Evolutionary conservation across 495 filamentous ascomycete genomes (phyloP), one percentile per base, ranked within the genome.

Genomic region (Penicillium angulare): DNA sequence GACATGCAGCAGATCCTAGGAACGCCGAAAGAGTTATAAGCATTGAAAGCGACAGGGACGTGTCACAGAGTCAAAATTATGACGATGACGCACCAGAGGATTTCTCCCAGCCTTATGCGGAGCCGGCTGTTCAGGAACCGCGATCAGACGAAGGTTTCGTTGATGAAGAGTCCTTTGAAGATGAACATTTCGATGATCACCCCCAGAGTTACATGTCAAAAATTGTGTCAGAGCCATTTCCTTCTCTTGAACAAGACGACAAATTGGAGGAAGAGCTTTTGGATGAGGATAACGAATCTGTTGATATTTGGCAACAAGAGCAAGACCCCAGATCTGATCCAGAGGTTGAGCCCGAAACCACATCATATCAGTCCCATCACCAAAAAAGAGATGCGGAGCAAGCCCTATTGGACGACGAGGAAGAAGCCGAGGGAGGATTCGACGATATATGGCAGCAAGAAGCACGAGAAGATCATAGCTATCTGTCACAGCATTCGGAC

Each of bases 361-460:
- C 31, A 2, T 22, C 36, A 21, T 18, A 27, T 6, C 24, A 24
- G 10, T 12, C 26, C 7, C 20, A 9, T 8, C 16, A 46, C 20
- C 34, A 23, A 27, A 33, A 36, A 24, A 33, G 22, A 6, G 41
- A 50, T 4, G 33, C 20, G 24, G 50, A 58, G 20, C 34, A 49
- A 6, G 60, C 52, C 23, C 12, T 27, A 16, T 43, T 51, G 12
- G 68, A 65, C n/a, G 34, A 15, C 17, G 34, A 38, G 34, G 10
- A 31, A 12, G 27, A 31, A 12, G 5, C 27, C 8, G 66, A 68
- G 5, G 69, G 68, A 41, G 71, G 59, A 1, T 68, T 65, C 43
- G 69, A 66, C 50, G 71, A 76, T 43, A 75, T 75, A 18, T 77
- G 74, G 74, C 74, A 75, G 50, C 61, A 66, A 54, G 72, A 77